Percentiles rank a stretch among this genome's conserved stretches.
These are phyloP conservation scores for Hypoxylon intermedium DNA, from an alignment of 495 filamentous ascomycete genomes.

Conservation along the genomic window DNA sequence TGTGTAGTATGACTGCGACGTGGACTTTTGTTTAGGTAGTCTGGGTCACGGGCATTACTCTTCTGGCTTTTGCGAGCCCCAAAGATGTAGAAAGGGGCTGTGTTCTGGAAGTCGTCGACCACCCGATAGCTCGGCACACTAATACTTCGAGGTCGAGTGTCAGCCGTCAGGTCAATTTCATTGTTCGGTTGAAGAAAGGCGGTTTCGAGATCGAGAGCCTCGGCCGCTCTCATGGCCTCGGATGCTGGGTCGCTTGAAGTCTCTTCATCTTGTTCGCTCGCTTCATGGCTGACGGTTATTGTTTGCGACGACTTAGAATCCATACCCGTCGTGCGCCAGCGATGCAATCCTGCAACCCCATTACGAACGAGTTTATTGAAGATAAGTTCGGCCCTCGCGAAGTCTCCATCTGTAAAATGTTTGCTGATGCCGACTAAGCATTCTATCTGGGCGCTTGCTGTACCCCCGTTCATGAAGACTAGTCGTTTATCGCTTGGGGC, in stretches of 20 bases:
- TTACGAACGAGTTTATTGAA: constrained; percentile 53
- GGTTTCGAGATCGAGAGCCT: constrained; percentile 56
- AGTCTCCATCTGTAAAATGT: constrained; percentile 50
- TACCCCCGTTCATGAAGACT: constrained; percentile 61
- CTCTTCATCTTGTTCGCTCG: constrained; percentile 9
- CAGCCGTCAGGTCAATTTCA: constrained; percentile 47
- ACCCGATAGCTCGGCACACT: constrained; percentile 45
- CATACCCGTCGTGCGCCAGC: constrained; percentile 2
- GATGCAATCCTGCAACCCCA: constrained; percentile 48
- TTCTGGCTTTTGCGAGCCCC: constrained; percentile 27
- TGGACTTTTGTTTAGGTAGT: constrained; percentile 5
- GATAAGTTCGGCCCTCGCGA: constrained; percentile 50
- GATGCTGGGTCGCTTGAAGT: constrained; percentile 47
- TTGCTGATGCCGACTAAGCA: constrained; percentile 55
- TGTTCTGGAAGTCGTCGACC: constrained; percentile 37
- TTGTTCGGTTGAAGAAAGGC: constrained; percentile 50
- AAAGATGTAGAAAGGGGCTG: constrained; percentile 41
- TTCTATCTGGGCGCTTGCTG: constrained; percentile 50
- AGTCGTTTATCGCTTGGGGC: constrained; percentile 50
- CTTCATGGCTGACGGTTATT: not conserved
- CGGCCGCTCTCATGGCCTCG: constrained; percentile 58
- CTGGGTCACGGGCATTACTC: constrained; percentile 1
- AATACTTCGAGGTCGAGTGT: constrained; percentile 43
- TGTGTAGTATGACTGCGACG: constrained; percentile 18
- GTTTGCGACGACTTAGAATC: not conserved